Conservation (phyloP, 345 rosid species). For the Linum tenue region DNA sequence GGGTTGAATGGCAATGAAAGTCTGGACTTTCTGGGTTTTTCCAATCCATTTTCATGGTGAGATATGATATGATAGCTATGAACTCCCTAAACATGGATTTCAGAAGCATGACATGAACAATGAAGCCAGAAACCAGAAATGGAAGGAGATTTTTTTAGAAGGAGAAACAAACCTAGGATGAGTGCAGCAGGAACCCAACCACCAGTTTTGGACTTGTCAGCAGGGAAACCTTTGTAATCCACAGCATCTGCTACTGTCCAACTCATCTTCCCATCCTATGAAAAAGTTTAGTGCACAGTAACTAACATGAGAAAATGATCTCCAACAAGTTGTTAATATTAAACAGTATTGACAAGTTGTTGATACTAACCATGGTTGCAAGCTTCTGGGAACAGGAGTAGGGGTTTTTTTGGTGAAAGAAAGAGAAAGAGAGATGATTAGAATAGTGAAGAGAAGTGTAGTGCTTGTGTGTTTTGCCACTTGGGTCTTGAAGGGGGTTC, state of each 20-base stretch:
- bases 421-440: too few species aligned
- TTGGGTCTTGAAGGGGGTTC: neutral
- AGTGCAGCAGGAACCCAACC: slow-evolving; percentile 8
- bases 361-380: neutral
- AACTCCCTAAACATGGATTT: neutral
- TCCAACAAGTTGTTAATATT: neutral
- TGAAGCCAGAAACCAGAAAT: neutral
- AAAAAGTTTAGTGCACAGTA: neutral
- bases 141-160: neutral
- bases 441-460: neutral
- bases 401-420: too few species aligned
- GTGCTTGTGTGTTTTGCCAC: neutral
- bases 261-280: neutral
- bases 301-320: neutral
- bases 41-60: too few species aligned
- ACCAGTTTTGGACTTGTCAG: slow-evolving; percentile 7
- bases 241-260: slow-evolving; percentile 3
- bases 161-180: slow-evolving; percentile 1
- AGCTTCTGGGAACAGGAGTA: too few species aligned
- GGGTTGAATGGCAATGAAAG: too few species aligned
- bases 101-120: neutral
- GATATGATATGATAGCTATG: too few species aligned
- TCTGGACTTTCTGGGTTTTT: too few species aligned
- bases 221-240: slow-evolving; percentile 1
- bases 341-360: too few species aligned